Evolutionary conservation across 31 red algal species (phyloP), one percentile per base, ranked within the genome.

Genomic region (Bonnemaisonia californica): DNA sequence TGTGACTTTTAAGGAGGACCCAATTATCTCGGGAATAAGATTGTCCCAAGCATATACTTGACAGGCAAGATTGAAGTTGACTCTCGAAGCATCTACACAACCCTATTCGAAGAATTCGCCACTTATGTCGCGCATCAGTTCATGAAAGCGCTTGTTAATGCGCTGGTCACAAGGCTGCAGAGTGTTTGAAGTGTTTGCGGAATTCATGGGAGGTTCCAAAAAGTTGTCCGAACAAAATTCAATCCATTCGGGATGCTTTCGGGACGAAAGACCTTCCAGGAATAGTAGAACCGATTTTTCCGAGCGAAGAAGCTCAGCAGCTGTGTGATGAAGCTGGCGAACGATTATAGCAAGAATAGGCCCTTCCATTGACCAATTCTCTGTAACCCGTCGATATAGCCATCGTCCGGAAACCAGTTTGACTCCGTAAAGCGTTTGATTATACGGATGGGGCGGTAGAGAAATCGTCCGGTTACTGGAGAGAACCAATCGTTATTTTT

Each of bases 331-430:
- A 3, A 81, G 22, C 48, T 69, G 77, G 4, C 55, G 0, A 22
- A 81, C 77, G 69, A 81, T 69, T 30, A 37, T 22, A 28, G 33
- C 21, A 27, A 81, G 29, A 0, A 81, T 39, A 24, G 60, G 60
- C 7, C 77, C 62, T 56, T 81, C 62, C 62, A 81, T 81, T 16
- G 77, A 69, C 36, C 77, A 54, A 69, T 81, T 81, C 21, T 68
- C 62, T 22, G 37, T n/a, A n/a, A 41, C 36, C 67, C 62, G 28
- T n/a, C 55, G 2, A 69, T 81, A 41, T 22, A 1, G 27, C 77
- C 28, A 54, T 68, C 62, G 8, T 12, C 22, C 27, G 77, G 77
- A 56, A 81, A 81, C 59, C 61, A 81, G 42, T 64, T 47, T 29
- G 77, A 36, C 47, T 81, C 32, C 8, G 41, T 81, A 54, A 60